phyloP scores from a whole-genome alignment of 148 eudicot species.

The Fagopyrum tataricum region DNA sequence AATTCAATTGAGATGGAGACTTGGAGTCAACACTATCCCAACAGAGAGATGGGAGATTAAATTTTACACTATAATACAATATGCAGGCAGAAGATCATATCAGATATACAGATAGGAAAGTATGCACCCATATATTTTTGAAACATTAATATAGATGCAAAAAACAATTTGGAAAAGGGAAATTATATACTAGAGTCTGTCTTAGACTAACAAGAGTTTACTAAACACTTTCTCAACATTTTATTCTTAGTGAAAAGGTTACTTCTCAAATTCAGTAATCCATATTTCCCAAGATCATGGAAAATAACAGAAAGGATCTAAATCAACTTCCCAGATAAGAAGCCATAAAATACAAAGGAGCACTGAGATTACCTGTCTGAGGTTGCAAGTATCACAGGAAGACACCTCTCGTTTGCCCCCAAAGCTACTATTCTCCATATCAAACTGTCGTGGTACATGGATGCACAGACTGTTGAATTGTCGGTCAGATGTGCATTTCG shows the following conservation, averaged over 20 bases:
- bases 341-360: neutral
- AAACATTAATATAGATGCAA: too few relatives aligned
- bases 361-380: constrained; percentile 66
- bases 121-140: too few relatives aligned
- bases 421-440: constrained; percentile 82
- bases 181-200: neutral
- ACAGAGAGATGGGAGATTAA: too few relatives aligned
- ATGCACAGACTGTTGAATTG: constrained; percentile 53
- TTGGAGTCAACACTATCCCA: too few relatives aligned
- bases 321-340: neutral
- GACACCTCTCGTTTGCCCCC: constrained; percentile 86
- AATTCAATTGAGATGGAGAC: too few relatives aligned
- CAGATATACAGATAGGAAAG: too few relatives aligned
- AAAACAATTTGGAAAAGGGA: too few relatives aligned
- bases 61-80: too few relatives aligned
- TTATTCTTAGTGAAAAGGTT: neutral
- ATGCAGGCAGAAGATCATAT: too few relatives aligned
- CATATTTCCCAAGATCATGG: neutral
- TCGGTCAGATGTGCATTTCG: constrained; percentile 56
- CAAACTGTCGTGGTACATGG: constrained; percentile 89
- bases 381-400: constrained; percentile 78
- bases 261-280: neutral
- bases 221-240: neutral
- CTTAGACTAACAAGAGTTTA: neutral
- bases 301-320: neutral